Base-by-base conservation (phyloP, 2,329 filamentous ascomycete genomes). In the Beauveria bassiana region DNA sequence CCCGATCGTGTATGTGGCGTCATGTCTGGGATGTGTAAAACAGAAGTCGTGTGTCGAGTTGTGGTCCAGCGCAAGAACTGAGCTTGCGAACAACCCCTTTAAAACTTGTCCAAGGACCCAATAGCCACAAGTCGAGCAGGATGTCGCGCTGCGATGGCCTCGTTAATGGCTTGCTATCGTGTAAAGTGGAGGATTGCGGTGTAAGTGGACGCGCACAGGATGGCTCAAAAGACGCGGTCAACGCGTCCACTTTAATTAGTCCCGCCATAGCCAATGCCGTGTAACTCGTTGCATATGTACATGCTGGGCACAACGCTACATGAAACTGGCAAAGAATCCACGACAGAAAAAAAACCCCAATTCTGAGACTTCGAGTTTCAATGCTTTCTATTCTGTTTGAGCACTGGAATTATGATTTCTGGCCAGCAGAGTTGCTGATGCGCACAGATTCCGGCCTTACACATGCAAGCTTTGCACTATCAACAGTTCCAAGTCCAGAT, bases 1-100 rank as follows among this genome's bases (percentile, higher is more conserved):
- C 73, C 67, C n/a, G 75, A 75, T 54, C 74, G 73, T 50, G 74
- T 76, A 61, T 71, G 67, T 6, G 75, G 73, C 14, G 72, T 65
- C 75, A 77, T 77, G 38, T 22, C 46, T 24, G 28, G 34, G 38
- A 26, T 42, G 40, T 8, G 28, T 14, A n/a, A n/a, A 14, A 22
- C 53, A 34, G 14, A 18, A 24, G 43, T 26, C n/a, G 14, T 9
- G 5, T n/a, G 14, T 49, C 43, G 20, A 22, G 14, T 6, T 10
- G 31, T 26, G 18, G 18, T 3, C 22, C 10, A 54, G 20, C 40
- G 18, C 7, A 20, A 20, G 10, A 1, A 5, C 2, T 42, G 1
- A 8, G 22, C 5, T 34, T 10, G 1, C 6, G 1, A 3, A 22
- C 8, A 14, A 10, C 7, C 20, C 18, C n/a, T 38, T 26, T 5